phyloP scores from a whole-genome alignment of 345 rosid genomes.

The Lumnitzera racemosa region DNA sequence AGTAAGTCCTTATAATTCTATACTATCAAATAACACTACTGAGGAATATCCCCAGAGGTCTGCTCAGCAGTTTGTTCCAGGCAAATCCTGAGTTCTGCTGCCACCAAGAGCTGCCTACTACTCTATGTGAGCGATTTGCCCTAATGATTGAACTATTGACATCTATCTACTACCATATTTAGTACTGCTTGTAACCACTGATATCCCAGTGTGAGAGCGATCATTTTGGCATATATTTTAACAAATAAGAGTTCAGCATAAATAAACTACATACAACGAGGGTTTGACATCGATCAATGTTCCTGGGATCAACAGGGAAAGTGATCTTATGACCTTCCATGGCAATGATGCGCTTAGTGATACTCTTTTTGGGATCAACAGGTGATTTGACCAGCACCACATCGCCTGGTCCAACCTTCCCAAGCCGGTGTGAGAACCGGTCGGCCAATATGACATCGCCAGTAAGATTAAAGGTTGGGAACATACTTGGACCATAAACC shows the following conservation, averaged over 20 bases:
- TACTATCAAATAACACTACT: not conserved
- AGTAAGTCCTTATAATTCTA: not conserved
- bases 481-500: constrained; percentile 81
- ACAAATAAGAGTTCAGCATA: not conserved
- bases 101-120: no score
- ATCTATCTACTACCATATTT: no score
- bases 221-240: not conserved
- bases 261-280: constrained; percentile 22
- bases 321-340: constrained; percentile 63
- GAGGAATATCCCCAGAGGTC: no score
- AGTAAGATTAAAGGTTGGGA: constrained; percentile 61
- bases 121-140: no score
- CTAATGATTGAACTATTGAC: no score
- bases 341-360: constrained; percentile 62
- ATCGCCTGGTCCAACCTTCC: constrained; percentile 58
- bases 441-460: constrained; percentile 68
- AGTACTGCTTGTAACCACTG: no score
- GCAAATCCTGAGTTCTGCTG: no score
- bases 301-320: constrained; percentile 36
- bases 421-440: constrained; percentile 54
- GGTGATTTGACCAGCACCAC: constrained; percentile 70
- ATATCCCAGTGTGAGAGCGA: not conserved
- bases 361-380: constrained; percentile 41
- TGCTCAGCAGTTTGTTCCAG: no score
- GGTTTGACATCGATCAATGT: constrained; percentile 16